Percentiles rank a stretch among this genome's conserved stretches.
Evolutionary conservation across 2,329 filamentous ascomycete species (phyloP).

Genomic region (Cordyceps cicadae): DNA sequence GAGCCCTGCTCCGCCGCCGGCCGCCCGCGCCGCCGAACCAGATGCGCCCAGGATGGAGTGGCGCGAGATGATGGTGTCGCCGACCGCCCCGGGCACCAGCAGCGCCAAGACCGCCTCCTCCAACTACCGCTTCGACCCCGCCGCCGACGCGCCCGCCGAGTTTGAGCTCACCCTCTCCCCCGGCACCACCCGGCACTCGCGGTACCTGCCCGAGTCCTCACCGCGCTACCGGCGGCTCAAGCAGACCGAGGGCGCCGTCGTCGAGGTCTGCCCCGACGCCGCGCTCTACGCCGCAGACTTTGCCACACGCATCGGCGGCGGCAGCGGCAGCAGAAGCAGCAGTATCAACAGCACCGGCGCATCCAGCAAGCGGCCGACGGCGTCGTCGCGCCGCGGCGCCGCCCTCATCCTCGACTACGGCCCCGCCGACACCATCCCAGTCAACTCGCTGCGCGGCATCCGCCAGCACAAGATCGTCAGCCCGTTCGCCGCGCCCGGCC

Average conservation of each 20-base stretch:
- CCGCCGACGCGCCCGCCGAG: constrained; percentile 55
- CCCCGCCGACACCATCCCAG: constrained; percentile 65
- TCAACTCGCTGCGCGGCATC: constrained; percentile 88
- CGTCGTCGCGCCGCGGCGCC: constrained; percentile 60
- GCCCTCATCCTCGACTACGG: constrained; percentile 97
- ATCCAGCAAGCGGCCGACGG: too few species aligned
- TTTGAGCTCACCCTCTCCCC: constrained; percentile 80
- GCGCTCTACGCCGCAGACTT: constrained; percentile 74
- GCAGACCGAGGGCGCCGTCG: constrained; percentile 56
- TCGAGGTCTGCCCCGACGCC: constrained; percentile 87
- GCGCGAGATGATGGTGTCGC: constrained; percentile 74
- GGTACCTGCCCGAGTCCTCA: constrained; percentile 77
- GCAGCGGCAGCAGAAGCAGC: constrained; percentile 61
- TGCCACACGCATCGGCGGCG: constrained; percentile 73
- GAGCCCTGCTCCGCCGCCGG: constrained; percentile 29
- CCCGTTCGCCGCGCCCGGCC: constrained; percentile 70
- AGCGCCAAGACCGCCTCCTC: constrained; percentile 39
- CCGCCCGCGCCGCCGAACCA: constrained; percentile 28
- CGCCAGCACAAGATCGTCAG: constrained; percentile 66
- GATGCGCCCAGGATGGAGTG: constrained; percentile 49
- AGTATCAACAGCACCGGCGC: constrained; percentile 41
- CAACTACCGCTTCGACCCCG: constrained; percentile 41
- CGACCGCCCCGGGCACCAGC: constrained; percentile 48
- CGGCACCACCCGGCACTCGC: constrained; percentile 68
- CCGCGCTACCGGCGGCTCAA: constrained; percentile 71